These are phyloP conservation scores for Hymenotorrendiella dingleyae DNA, from an alignment of 2,329 filamentous ascomycete genomes.

Conservation along the genomic window DNA sequence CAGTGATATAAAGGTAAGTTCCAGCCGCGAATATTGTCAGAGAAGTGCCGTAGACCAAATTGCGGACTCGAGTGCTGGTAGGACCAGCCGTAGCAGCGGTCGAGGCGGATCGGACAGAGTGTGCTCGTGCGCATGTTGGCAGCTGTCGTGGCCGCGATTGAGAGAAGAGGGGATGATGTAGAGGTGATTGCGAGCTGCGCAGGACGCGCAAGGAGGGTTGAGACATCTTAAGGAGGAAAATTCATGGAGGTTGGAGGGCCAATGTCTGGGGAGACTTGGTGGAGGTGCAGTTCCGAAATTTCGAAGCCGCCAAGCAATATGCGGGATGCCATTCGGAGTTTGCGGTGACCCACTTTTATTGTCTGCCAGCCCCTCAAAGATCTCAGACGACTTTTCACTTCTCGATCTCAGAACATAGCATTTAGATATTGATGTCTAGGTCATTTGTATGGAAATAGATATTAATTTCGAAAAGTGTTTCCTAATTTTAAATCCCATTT, in stretches of 20 bases:
- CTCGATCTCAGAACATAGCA: too few relatives aligned
- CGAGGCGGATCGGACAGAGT: constrained; percentile 15
- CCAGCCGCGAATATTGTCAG: constrained; percentile 41
- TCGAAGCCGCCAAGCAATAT: too few relatives aligned
- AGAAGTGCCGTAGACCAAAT: constrained; percentile 47
- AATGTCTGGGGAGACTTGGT: constrained; percentile 8
- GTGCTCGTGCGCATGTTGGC: constrained; percentile 4
- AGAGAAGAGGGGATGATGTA: constrained; percentile 8
- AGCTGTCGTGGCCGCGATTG: constrained; percentile 14
- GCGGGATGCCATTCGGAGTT: too few relatives aligned
- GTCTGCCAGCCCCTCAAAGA: too few relatives aligned
- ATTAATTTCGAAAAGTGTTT: too few relatives aligned
- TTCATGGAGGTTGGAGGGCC: constrained; percentile 2
- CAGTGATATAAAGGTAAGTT: constrained; percentile 64
- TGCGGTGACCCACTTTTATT: too few relatives aligned
- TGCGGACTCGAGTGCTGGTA: constrained; percentile 39
- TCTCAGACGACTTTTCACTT: too few relatives aligned
- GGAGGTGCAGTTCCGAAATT: too few relatives aligned
- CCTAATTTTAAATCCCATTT: too few relatives aligned
- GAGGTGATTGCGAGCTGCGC: constrained; percentile 10
- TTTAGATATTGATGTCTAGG: too few relatives aligned
- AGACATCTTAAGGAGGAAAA: constrained; percentile 13
- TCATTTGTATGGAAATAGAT: too few relatives aligned
- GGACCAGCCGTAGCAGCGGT: constrained; percentile 28
- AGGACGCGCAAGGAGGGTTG: constrained; percentile 13